phyloP scores from a whole-genome alignment of 768 basidiomycete genomes.

The Tylopilus vinaceipallidus region DNA sequence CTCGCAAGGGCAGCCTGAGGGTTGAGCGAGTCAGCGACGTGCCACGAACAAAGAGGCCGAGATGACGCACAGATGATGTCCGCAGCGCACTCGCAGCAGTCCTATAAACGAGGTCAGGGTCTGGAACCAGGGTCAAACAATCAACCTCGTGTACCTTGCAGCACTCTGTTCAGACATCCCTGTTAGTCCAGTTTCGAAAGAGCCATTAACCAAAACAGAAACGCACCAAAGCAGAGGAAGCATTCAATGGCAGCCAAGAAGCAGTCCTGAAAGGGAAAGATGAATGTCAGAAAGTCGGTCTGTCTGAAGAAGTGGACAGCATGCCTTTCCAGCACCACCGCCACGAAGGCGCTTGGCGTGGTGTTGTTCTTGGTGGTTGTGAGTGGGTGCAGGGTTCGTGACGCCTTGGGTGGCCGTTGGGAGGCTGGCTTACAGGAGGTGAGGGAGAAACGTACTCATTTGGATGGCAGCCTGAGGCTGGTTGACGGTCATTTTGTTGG shows the following conservation, averaged over 20 bases:
- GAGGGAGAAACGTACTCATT: constrained; percentile 53
- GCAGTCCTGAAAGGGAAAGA: constrained; percentile 50
- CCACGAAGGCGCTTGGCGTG: constrained; percentile 62
- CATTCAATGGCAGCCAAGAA: constrained; percentile 59
- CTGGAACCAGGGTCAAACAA: background rate
- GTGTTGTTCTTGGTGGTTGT: constrained; percentile 41
- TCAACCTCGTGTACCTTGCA: constrained; percentile 51
- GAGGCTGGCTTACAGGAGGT: background rate
- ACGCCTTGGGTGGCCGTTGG: constrained; percentile 34
- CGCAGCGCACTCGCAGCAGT: constrained; percentile 65
- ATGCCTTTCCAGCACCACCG: constrained; percentile 67
- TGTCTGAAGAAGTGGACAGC: background rate
- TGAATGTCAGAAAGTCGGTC: background rate
- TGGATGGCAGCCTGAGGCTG: constrained; percentile 60
- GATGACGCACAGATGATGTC: constrained; percentile 67
- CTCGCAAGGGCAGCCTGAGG: constrained; percentile 74
- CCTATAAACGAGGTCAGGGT: constrained; percentile 36
- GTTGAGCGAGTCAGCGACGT: background rate
- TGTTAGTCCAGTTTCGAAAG: background rate
- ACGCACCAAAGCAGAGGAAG: constrained; percentile 73
- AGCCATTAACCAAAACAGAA: background rate
- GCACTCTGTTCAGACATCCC: constrained; percentile 44
- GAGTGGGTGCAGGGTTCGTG: constrained; percentile 43
- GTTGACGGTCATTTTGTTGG: constrained; percentile 36
- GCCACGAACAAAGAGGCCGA: background rate